Base-by-base conservation (phyloP, 2,329 filamentous ascomycete genomes). In the Aspergillus ustus region DNA sequence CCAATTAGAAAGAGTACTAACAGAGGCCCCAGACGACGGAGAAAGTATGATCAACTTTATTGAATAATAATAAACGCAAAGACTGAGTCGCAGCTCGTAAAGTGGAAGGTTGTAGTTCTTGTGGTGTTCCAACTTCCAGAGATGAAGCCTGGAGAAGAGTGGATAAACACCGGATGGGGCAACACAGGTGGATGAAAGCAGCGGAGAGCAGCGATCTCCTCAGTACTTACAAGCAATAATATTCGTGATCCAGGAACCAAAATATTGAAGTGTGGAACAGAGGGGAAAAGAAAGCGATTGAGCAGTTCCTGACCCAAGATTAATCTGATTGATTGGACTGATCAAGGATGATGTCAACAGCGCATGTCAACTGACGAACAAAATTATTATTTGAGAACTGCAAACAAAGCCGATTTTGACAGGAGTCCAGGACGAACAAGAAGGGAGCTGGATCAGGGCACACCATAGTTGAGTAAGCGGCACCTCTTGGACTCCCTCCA, bases 181-280 rank as follows among this genome's bases (percentile, higher is more conserved):
- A 60, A 60, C 48, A 28, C 4, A 37, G 11, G 49, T 25, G 43
- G 59, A 57, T 52, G 59, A 57, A 61, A 61, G 29, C 59, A 49
- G 61, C 28, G 34, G 34, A 40, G 34, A 40, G 9, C 13, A 40
- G 34, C 34, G 15, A 40, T 13, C 2, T 34, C 34, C 31, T 37
- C 31, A 1, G 31, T 5, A 34, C 9, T 37, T 9, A 15, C 3
- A 8, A 37, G 9, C 13, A 15, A 37, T 15, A 37, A 40, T 40
- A 40, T 15, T 40, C 34, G 34, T 40, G 34, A 15, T 5, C 15
- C 13, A 40, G 34, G 34, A 40, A 40, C 34, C 34, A 15, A 40
- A 37, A 40, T 11, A 40, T 15, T 37, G 31, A 37, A 15, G 8
- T 9, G 31, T 15, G 31, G 31, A 37, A 15, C 31, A 37, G 31